These are phyloP conservation scores for Draba incana DNA, from an alignment of 345 rosid species.

Conservation along the genomic window DNA sequence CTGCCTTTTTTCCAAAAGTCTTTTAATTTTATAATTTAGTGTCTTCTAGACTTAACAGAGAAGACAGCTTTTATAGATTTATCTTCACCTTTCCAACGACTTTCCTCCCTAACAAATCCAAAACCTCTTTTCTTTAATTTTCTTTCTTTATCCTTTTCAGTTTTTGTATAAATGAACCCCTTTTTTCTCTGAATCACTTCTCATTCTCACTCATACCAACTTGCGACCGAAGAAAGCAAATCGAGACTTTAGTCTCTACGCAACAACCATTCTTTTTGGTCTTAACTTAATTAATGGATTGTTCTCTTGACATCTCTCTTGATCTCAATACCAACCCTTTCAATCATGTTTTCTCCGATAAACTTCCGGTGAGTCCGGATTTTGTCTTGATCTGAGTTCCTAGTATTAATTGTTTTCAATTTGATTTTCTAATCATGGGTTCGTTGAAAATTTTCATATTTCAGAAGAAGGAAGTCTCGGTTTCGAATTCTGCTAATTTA, in stretches of 20 bases:
- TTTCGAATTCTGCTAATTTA: constrained; percentile 15
- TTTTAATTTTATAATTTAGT: constrained; percentile 1
- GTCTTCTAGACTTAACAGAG: constrained; percentile 33
- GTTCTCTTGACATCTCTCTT: constrained; percentile 58
- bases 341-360: constrained; percentile 18
- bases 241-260: constrained; percentile 18
- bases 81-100: constrained; percentile 48
- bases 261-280: constrained; percentile 20
- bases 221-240: constrained; percentile 39
- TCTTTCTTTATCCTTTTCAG: not conserved
- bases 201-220: constrained; percentile 44
- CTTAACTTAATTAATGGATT: constrained; percentile 33
- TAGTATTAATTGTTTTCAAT: not conserved
- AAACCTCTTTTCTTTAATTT: constrained; percentile 5
- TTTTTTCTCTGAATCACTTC: constrained; percentile 4
- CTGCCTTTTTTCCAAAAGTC: constrained; percentile 1
- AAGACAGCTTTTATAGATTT: constrained; percentile 31
- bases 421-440: constrained; percentile 22
- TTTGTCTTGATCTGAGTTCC: not conserved
- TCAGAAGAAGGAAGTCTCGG: constrained; percentile 46
- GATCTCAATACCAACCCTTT: constrained; percentile 59
- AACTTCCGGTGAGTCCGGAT: constrained; percentile 51
- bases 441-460: constrained; percentile 5
- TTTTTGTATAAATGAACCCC: constrained; percentile 31
- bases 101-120: constrained; percentile 43